Evolutionary conservation across 345 rosid species (phyloP), one percentile per base, ranked within the genome.

Genomic region (Ailanthus altissimus): DNA sequence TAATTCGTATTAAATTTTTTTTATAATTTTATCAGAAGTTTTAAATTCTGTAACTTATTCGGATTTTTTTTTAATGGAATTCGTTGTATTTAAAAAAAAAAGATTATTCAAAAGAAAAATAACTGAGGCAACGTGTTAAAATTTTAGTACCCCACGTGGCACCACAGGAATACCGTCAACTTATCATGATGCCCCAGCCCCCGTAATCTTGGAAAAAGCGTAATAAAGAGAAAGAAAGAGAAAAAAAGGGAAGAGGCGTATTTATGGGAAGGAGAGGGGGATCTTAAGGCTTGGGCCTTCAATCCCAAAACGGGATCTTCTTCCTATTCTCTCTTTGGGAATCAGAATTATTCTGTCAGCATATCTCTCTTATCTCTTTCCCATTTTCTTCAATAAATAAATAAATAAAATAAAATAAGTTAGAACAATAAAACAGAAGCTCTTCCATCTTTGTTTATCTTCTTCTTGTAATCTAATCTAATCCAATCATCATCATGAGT

Each of bases 291-390:
- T 32, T 62, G 77, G 59, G 60, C 69, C 58, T 47, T 20, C 11
- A 46, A 61, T 61, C 32, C 77, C 58, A 47, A 32, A 21, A 15
- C 23, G 4, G 47, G 15, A 18, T 58, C 8, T 28, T 75, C n/a
- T 49, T 7, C 1, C 38, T 49, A 51, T 38, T 74, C 46, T 64
- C 42, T 42, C 69, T 67, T 25, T 32, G 47, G 78, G 80, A 77
- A 80, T 72, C 79, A 54, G 72, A 75, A 75, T 60, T 45, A 70
- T 79, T 79, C 59, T 40, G 45, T 42, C 2, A 13, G 80, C 75
- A 23, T 75, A 28, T 75, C 13, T 36, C 6, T 40, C 64, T 68
- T 36, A 6, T 28, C 64, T 63, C 58, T 23, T 67, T 71, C 45
- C 59, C 46, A 8, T 32, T 20, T 66, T 54, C 8, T 23, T 40